Base-by-base conservation (phyloP, 495 filamentous ascomycete genomes). In the Echria macrotheca region DNA sequence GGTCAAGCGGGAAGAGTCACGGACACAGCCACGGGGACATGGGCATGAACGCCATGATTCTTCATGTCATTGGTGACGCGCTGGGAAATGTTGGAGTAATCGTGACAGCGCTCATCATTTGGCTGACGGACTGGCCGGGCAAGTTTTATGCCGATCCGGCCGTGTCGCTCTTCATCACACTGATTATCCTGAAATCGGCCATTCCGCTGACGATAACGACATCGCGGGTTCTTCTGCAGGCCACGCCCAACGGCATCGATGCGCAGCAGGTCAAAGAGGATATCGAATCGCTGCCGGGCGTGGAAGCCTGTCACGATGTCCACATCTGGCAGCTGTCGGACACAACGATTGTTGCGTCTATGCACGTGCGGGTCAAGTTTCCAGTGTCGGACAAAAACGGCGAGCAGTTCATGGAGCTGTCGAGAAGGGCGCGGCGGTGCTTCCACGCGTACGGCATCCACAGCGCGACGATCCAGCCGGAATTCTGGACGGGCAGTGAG, bases 291-390 rank as follows among this genome's bases (percentile, higher is more conserved):
- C 80, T 97, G 11, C 85, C 82, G 0, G 91, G 91, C 35, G 82
- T 98, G 26, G 70, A 89, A 52, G 86, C 84, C 60, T 93, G 90
- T 49, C 93, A 98, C 68, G 90, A 98, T 59, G 74, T 98, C 9
- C 93, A 98, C 64, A 90, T 98, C 51, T 98, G 93, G 93, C 91
- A 96, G 64, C 78, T 98, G 22, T 93, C 83, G 33, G 91, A 96
- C 59, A 88, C 89, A 10, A 95, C 96, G 69, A 74, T 94, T 25
- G 83, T 98, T 15, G 90, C 94, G 3, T 89, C 84, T 0, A 77
- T 98, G 58, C 93, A 98, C 63, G 85, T 98, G 39, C 87, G 94
- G 61, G 84, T 97, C 10, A 82, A 81, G 29, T 83, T 83, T 56
- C 73, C 77, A 4, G 71, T 77, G 17, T 85, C 81, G 21, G 84